Evolutionary conservation across 371 early-diverging fungal genomes (phyloP), one percentile per base, ranked within the genome.

Genomic region (Zancudomyces culisetae): DNA sequence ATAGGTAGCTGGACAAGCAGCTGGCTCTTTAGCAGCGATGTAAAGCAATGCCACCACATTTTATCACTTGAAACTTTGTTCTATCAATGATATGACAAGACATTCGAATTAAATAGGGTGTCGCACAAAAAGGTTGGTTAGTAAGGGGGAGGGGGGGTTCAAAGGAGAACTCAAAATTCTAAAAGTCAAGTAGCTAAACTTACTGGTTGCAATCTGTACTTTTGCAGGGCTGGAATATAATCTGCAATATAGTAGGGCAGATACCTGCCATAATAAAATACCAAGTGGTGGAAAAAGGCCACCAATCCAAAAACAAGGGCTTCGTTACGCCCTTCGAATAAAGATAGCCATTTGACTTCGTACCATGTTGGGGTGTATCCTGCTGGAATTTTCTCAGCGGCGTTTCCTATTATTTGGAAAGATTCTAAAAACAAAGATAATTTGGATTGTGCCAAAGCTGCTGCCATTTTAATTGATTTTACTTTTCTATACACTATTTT

Each of bases 121-220:
- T 40, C 40, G 13, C n/a, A 13, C 13, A 40, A 40, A 40, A 40
- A 40, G n/a, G n/a, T 13, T 13, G n/a, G n/a, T 13, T n/a, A n/a
- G 40, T 13, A 40, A 13, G 40, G n/a, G 40, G n/a, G n/a, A 40
- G n/a, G n/a, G n/a, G 40, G n/a, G 13, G 40, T 13, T 13, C 13
- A 40, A 40, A 40, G n/a, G 40, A 40, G 40, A n/a, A 40, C 40
- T 75, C 79, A n/a, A n/a, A n/a, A n/a, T n/a, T n/a, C n/a, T n/a
- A n/a, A n/a, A n/a, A n/a, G n/a, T n/a, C n/a, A n/a, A n/a, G n/a
- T n/a, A 35, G 10, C 15, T 35, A 15, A 10, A 35, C 35, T 35
- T 35, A 35, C 35, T 70, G 80, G 75, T 70, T 89, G 91, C 42
- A 90, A 70, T 69, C 81, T 86, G 77, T 83, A 90, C 67, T 82